Conservation (phyloP, 2,329 filamentous ascomycete genomes). For the Aspergillus glaucus region DNA sequence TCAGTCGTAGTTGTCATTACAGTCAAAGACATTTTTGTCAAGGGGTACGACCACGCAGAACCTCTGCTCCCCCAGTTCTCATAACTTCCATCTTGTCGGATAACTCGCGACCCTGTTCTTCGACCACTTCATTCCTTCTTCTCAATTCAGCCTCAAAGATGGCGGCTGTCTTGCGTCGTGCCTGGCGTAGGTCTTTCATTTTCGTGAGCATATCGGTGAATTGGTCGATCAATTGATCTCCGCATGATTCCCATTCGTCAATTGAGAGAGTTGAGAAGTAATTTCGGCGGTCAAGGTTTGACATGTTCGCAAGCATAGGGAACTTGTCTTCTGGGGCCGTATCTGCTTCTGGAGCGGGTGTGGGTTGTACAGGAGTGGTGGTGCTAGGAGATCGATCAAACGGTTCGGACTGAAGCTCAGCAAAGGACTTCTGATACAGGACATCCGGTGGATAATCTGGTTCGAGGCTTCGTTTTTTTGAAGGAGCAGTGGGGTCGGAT, state of each 20-base stretch:
- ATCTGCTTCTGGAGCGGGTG: conserved; percentile 13
- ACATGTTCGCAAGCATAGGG: conserved; percentile 29
- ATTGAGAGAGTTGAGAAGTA: conserved; percentile 50
- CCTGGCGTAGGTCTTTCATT: conserved; percentile 48
- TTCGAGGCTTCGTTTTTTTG: conserved; percentile 28
- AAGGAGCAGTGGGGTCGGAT: conserved; percentile 19
- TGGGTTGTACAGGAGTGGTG: conserved; percentile 13
- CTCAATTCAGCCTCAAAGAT: conserved; percentile 52
- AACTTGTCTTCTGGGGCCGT: conserved; percentile 30
- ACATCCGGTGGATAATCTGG: conserved; percentile 44
- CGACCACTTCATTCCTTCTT: conserved; percentile 46
- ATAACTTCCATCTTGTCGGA: conserved; percentile 48
- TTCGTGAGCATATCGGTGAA: conserved; percentile 47
- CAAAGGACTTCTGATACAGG: conserved; percentile 42
- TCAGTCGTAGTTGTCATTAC: background rate
- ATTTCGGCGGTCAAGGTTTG: conserved; percentile 35
- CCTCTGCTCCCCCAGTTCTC: conserved; percentile 48
- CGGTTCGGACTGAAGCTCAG: conserved; percentile 44
- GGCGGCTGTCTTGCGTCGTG: conserved; percentile 48
- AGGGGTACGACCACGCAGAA: conserved; percentile 41
- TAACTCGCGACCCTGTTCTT: conserved; percentile 44
- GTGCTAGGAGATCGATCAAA: conserved; percentile 41
- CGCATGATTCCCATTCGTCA: conserved; percentile 56
- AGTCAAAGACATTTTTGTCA: conserved; percentile 7
- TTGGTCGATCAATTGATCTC: conserved; percentile 53